Evolutionary conservation across 148 eudicot genomes (phyloP).

Genomic region (Oxyria digyna): DNA sequence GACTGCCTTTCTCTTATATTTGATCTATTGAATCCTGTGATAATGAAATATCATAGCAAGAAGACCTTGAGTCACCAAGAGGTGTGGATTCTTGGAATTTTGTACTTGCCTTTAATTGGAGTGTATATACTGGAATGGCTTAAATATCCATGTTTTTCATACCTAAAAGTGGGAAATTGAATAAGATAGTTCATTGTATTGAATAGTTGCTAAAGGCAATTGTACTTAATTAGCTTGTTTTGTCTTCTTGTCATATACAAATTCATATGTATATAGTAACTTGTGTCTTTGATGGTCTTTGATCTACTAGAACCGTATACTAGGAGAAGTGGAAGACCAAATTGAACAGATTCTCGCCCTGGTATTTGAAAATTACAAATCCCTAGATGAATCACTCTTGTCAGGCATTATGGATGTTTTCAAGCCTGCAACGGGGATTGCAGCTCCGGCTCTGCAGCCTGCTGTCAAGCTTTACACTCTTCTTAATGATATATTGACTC

Average conservation of each 20-base stretch:
- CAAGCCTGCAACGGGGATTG: slow-evolving; percentile 64
- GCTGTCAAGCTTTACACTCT: slow-evolving; percentile 84
- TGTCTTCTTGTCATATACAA: not conserved
- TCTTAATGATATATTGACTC: slow-evolving; percentile 79
- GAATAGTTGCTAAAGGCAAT: not conserved
- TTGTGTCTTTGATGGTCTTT: slow-evolving; percentile 3
- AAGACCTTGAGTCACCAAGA: slow-evolving; percentile 85
- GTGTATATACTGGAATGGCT: not conserved
- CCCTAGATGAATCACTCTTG: slow-evolving; percentile 64
- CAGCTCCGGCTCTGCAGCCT: slow-evolving; percentile 78
- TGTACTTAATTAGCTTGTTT: not conserved
- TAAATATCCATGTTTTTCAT: not conserved
- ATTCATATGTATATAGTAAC: not conserved
- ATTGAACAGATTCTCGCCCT: slow-evolving; percentile 78
- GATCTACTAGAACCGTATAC: slow-evolving; percentile 57
- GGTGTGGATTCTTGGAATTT: slow-evolving; percentile 24
- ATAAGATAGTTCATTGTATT: not conserved
- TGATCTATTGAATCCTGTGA: slow-evolving; percentile 69
- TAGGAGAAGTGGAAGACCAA: slow-evolving; percentile 91
- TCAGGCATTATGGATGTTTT: slow-evolving; percentile 73
- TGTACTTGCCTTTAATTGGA: not conserved
- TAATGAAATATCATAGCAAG: slow-evolving; percentile 55
- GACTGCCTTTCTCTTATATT: slow-evolving; percentile 73
- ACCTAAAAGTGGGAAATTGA: not conserved
- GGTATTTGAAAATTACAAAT: slow-evolving; percentile 79